Conservation (phyloP, 768 basidiomycete species). For the Rhizopogon sp. region DNA sequence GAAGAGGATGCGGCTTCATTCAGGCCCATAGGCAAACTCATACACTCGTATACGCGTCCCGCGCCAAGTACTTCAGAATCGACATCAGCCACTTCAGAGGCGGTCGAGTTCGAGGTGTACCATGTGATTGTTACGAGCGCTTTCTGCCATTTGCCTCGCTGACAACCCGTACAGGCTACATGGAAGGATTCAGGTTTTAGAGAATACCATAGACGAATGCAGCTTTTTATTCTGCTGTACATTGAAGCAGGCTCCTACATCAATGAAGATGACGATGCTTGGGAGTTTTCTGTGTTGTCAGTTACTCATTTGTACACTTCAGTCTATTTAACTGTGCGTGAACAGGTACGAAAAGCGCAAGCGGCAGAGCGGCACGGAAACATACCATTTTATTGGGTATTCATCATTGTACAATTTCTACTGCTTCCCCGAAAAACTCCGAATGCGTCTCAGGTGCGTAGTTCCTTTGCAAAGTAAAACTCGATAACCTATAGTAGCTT, state of each 20-base stretch:
- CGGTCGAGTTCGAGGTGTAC: slow-evolving; percentile 84
- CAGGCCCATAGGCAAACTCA: slow-evolving; percentile 67
- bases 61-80: slow-evolving; percentile 26
- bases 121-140: slow-evolving; percentile 52
- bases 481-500: too few species aligned
- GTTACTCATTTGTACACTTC: slow-evolving; percentile 24
- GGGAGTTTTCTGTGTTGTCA: slow-evolving; percentile 90
- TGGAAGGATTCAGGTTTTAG: slow-evolving; percentile 84
- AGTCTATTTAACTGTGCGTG: background rate
- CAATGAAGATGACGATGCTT: slow-evolving; percentile 85
- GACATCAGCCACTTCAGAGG: slow-evolving; percentile 30
- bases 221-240: slow-evolving; percentile 89
- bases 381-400: slow-evolving; percentile 94
- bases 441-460: slow-evolving; percentile 78
- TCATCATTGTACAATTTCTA: slow-evolving; percentile 95
- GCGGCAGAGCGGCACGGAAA: slow-evolving; percentile 45
- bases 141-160: background rate
- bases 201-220: slow-evolving; percentile 90
- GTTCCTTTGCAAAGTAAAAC: background rate
- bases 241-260: slow-evolving; percentile 97
- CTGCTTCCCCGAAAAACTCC: slow-evolving; percentile 87
- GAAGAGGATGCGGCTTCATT: slow-evolving; percentile 77
- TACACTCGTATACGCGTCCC: slow-evolving; percentile 73
- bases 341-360: slow-evolving; percentile 81
- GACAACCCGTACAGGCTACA: slow-evolving; percentile 48